Conservation (phyloP, 2,329 filamentous ascomycete genomes). For the Epichloe hybrida region DNA sequence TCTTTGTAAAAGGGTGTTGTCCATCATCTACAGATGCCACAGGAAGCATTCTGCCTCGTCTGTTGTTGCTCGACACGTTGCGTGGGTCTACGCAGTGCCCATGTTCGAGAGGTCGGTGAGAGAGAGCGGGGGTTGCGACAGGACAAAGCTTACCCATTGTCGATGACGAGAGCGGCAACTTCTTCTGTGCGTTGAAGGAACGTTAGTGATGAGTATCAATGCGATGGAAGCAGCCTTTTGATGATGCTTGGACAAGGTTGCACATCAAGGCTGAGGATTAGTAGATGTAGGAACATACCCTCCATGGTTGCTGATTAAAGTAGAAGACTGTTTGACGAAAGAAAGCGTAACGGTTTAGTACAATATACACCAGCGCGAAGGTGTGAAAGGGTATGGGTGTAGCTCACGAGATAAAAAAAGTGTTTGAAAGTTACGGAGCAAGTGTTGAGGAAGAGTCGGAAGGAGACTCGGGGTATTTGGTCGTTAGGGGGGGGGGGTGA, state of each 20-base stretch:
- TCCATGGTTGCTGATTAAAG: constrained; percentile 41
- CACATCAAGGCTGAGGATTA: background rate
- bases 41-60: background rate
- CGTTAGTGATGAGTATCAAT: constrained; percentile 25
- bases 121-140: constrained; percentile 15
- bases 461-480: too few relatives aligned
- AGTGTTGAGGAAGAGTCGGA: too few relatives aligned
- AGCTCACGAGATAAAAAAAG: too few relatives aligned
- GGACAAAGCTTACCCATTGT: constrained; percentile 91
- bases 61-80: background rate
- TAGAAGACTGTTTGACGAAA: constrained; percentile 16
- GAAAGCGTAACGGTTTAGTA: constrained; percentile 7
- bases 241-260: background rate
- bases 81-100: constrained; percentile 4
- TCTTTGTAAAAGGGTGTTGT: background rate
- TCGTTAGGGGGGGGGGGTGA: too few relatives aligned
- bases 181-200: constrained; percentile 58
- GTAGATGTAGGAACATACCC: constrained; percentile 26
- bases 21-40: background rate
- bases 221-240: background rate
- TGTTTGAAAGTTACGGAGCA: too few relatives aligned
- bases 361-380: too few relatives aligned
- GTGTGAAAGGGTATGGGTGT: too few relatives aligned
- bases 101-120: constrained; percentile 21
- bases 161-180: constrained; percentile 99